phyloP scores from a whole-genome alignment of 257 asterid genomes.

The Penstemon barbatus region DNA sequence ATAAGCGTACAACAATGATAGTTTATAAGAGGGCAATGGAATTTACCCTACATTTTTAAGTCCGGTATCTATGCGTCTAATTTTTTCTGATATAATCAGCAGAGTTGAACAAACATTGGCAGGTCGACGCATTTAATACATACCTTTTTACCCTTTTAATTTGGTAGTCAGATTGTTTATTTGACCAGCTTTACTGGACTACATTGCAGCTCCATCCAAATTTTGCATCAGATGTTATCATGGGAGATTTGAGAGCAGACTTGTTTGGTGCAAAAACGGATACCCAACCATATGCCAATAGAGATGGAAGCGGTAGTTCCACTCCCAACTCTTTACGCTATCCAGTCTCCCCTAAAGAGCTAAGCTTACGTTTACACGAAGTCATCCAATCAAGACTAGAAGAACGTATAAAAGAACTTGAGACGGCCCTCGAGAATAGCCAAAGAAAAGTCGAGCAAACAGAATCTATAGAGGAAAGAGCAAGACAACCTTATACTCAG shows the following conservation, averaged over 20 bases:
- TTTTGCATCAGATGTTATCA: constrained; percentile 40
- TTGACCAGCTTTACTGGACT: background rate
- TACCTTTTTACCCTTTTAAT: background rate
- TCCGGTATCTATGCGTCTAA: no score
- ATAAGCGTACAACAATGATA: no score
- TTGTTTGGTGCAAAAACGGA: constrained; percentile 35
- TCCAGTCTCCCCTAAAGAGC: constrained; percentile 78
- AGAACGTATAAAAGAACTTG: constrained; percentile 74
- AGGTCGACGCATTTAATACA: background rate
- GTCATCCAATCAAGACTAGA: constrained; percentile 77
- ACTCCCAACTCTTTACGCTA: constrained; percentile 54
- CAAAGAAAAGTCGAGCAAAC: constrained; percentile 44
- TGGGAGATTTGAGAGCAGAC: constrained; percentile 55
- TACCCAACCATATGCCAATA: constrained; percentile 41
- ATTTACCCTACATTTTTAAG: no score
- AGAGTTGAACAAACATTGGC: no score
- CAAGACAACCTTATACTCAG: no score
- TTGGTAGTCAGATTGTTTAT: constrained; percentile 1
- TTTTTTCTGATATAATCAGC: no score
- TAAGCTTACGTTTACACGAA: constrained; percentile 77
- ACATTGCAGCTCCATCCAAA: constrained; percentile 61
- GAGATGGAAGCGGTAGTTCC: constrained; percentile 49
- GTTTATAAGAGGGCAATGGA: no score
- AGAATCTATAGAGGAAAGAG: constrained; percentile 30
- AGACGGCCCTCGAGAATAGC: constrained; percentile 64